Conservation (phyloP, 2,329 filamentous ascomycete genomes). For the Drechslera avenae region DNA sequence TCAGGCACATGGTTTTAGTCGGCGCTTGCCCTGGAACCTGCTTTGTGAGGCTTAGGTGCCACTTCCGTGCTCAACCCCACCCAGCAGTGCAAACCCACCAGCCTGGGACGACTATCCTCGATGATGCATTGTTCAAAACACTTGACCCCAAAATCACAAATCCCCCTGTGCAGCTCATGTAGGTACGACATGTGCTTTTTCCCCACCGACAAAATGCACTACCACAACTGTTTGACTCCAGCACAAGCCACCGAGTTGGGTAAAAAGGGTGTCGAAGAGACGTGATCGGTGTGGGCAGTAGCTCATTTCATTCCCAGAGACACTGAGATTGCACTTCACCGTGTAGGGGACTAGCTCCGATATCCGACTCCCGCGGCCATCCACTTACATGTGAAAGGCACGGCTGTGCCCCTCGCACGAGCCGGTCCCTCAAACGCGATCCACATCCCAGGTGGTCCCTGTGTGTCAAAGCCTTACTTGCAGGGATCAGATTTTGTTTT, state of each 20-base stretch:
- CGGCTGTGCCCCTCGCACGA: neutral
- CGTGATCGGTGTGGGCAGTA: conserved; percentile 1
- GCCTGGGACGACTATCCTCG: too few relatives aligned
- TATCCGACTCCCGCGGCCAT: neutral
- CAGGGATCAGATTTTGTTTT: conserved; percentile 2
- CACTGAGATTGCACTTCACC: neutral
- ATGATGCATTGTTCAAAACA: too few relatives aligned
- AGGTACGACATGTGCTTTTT: too few relatives aligned
- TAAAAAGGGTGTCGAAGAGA: neutral
- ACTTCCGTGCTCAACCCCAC: too few relatives aligned
- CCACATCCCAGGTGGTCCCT: conserved; percentile 5
- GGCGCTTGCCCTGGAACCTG: too few relatives aligned
- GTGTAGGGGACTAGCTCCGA: neutral
- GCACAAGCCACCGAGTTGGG: neutral
- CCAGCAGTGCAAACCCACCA: too few relatives aligned
- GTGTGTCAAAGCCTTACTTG: conserved; percentile 6
- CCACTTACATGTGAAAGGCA: neutral
- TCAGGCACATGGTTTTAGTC: too few relatives aligned
- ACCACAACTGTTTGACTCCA: neutral
- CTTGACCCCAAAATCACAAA: too few relatives aligned
- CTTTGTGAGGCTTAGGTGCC: too few relatives aligned
- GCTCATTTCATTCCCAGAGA: conserved; percentile 6
- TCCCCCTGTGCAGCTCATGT: too few relatives aligned
- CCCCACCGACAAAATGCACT: neutral
- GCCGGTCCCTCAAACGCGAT: neutral